A percentile compares a stretch with the other conserved stretches of the same genome.
Conservation (phyloP, 106 monocot species). For the Chionographis japonica region DNA sequence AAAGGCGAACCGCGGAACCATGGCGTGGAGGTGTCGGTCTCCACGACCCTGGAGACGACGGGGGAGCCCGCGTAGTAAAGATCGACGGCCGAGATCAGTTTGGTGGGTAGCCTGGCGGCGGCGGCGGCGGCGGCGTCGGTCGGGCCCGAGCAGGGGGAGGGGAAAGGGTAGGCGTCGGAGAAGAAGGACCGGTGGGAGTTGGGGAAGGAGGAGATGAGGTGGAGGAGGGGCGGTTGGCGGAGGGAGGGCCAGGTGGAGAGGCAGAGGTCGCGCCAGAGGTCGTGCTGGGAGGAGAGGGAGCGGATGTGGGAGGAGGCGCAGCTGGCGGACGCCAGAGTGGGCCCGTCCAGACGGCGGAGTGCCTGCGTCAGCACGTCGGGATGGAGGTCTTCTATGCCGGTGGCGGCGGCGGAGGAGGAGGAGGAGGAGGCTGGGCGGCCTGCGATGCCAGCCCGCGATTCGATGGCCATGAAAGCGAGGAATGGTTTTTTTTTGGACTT, state of each 20-base stretch:
- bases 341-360: constrained; percentile 60
- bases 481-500: too few relatives aligned
- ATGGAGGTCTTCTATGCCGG: constrained; percentile 60
- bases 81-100: constrained; percentile 70
- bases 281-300: constrained; percentile 27
- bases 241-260: constrained; percentile 70
- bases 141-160: not conserved
- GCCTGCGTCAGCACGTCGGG: constrained; percentile 46
- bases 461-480: too few relatives aligned
- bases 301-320: constrained; percentile 50
- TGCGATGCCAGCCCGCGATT: too few relatives aligned
- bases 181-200: constrained; percentile 39
- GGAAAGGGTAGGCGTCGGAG: constrained; percentile 40
- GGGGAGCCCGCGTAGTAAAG: constrained; percentile 40
- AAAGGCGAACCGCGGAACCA: constrained; percentile 77
- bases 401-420: not conserved
- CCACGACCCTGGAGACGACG: constrained; percentile 57
- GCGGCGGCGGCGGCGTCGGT: not conserved
- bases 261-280: constrained; percentile 61
- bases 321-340: constrained; percentile 47
- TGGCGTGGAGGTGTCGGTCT: constrained; percentile 31
- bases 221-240: constrained; percentile 17
- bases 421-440: too few relatives aligned
- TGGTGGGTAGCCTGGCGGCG: not conserved
- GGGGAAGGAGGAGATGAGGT: constrained; percentile 10